phyloP scores from a whole-genome alignment of 2,329 filamentous ascomycete species.

The Colletotrichum lindemuthianum region DNA sequence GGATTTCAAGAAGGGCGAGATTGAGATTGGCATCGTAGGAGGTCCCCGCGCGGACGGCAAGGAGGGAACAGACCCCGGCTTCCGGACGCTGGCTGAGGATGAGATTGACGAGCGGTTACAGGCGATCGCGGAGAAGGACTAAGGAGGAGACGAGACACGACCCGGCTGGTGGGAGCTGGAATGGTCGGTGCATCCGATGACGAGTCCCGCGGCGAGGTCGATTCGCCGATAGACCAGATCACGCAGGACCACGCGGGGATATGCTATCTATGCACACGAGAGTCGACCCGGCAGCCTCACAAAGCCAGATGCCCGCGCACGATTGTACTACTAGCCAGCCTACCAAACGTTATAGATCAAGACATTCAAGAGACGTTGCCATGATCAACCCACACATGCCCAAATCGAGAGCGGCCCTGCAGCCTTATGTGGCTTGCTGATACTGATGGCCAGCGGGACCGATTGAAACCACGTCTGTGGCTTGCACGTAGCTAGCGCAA shows the following conservation, averaged over 20 bases:
- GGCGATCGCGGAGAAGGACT: slow-evolving; percentile 99
- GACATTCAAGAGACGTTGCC: slow-evolving; percentile 36
- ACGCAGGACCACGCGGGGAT: slow-evolving; percentile 19
- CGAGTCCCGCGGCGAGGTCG: slow-evolving; percentile 15
- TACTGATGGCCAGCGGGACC: slow-evolving; percentile 16
- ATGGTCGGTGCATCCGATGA: slow-evolving; percentile 23
- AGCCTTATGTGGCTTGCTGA: slow-evolving; percentile 37
- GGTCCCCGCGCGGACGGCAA: slow-evolving; percentile 84
- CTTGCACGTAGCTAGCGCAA: slow-evolving; percentile 17
- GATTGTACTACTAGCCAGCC: slow-evolving; percentile 37
- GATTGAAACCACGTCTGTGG: slow-evolving; percentile 12
- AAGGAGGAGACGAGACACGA: slow-evolving; percentile 49
- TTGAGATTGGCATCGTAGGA: slow-evolving; percentile 97
- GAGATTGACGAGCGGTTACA: slow-evolving; percentile 99
- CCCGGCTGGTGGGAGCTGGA: slow-evolving; percentile 27
- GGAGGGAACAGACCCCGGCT: slow-evolving; percentile 81
- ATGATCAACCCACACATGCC: slow-evolving; percentile 22
- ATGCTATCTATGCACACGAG: slow-evolving; percentile 12
- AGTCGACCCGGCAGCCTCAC: slow-evolving; percentile 19
- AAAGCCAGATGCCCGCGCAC: slow-evolving; percentile 27
- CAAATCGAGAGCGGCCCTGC: background rate
- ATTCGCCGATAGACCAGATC: slow-evolving; percentile 23
- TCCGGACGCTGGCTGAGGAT: slow-evolving; percentile 92
- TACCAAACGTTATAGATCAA: slow-evolving; percentile 41
- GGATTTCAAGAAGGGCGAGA: slow-evolving; percentile 99